phyloP scores from a whole-genome alignment of 176 grass and related monocot genomes.

The Bothriochloa decipiens region DNA sequence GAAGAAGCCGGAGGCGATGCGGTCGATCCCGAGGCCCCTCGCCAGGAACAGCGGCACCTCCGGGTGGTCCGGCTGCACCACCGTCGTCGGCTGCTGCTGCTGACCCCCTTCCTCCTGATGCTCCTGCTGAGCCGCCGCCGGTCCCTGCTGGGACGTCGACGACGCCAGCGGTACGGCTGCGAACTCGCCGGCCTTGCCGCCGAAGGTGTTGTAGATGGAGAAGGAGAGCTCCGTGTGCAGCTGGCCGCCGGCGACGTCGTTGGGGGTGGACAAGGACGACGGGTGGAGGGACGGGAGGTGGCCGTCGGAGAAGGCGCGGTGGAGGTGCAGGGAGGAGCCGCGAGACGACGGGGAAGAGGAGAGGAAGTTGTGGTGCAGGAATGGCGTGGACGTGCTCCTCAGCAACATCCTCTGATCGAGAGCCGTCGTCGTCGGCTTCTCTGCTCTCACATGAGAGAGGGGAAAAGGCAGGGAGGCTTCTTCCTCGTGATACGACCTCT shows the following conservation, averaged over 20 bases:
- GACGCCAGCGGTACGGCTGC: not conserved
- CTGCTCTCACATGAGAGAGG: not conserved
- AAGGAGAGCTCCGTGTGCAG: conserved; percentile 70
- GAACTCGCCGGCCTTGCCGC: not conserved
- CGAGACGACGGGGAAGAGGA: conserved; percentile 1
- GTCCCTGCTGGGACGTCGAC: not conserved
- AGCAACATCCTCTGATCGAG: conserved; percentile 37
- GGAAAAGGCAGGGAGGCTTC: not conserved
- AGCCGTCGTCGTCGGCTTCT: not conserved
- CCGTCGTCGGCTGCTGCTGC: not conserved
- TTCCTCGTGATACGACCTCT: conserved; percentile 39
- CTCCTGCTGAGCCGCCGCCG: too few species aligned
- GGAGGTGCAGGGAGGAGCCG: conserved; percentile 40
- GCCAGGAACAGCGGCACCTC: conserved; percentile 83
- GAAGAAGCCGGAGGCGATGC: conserved; percentile 68
- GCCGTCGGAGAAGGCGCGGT: conserved; percentile 62
- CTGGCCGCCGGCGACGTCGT: not conserved
- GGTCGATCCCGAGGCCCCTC: conserved; percentile 88
- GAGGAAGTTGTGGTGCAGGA: conserved; percentile 41
- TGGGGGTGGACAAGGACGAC: not conserved
- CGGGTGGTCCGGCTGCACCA: conserved; percentile 28
- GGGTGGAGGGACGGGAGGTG: conserved; percentile 55
- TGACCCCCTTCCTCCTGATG: not conserved
- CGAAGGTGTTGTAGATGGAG: conserved; percentile 58
- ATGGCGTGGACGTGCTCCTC: conserved; percentile 61